Conservation (phyloP, 495 filamentous ascomycete species). For the Cairneyella variabilis region DNA sequence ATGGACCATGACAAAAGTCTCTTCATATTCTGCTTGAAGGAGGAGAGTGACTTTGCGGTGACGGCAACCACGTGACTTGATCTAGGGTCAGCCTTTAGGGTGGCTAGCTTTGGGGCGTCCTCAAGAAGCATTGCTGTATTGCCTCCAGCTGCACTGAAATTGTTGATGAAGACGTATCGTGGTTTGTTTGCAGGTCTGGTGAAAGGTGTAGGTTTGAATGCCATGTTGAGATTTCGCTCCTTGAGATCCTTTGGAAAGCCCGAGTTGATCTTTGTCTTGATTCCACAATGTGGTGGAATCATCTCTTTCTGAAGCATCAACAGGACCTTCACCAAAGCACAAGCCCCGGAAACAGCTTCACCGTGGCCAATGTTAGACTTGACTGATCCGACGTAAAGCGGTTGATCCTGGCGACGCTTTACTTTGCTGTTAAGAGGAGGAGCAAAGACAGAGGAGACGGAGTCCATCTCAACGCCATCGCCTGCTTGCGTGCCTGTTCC, state of each 20-base stretch:
- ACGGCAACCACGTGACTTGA: constrained; percentile 50
- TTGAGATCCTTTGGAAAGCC: constrained; percentile 71
- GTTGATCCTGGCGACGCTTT: constrained; percentile 60
- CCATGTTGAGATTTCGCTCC: constrained; percentile 70
- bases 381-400: constrained; percentile 75
- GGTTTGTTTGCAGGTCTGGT: constrained; percentile 53
- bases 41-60: constrained; percentile 53
- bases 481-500: constrained; percentile 83
- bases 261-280: constrained; percentile 77
- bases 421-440: constrained; percentile 45
- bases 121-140: constrained; percentile 62
- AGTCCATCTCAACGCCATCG: constrained; percentile 72
- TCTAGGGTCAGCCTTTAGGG: constrained; percentile 40
- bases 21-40: constrained; percentile 49
- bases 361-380: constrained; percentile 90
- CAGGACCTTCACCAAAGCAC: constrained; percentile 73
- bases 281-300: constrained; percentile 83
- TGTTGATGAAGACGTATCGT: constrained; percentile 59
- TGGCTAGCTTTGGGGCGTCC: constrained; percentile 39
- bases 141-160: constrained; percentile 66
- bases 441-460: constrained; percentile 78
- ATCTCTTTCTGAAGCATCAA: constrained; percentile 74
- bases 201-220: constrained; percentile 55
- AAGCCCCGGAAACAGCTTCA: constrained; percentile 84
- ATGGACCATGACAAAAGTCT: constrained; percentile 49